A percentile compares a stretch with the other conserved stretches of the same genome.
These are phyloP conservation scores for Withania somnifera DNA, from an alignment of 305 asterid genomes.

Conservation along the genomic window DNA sequence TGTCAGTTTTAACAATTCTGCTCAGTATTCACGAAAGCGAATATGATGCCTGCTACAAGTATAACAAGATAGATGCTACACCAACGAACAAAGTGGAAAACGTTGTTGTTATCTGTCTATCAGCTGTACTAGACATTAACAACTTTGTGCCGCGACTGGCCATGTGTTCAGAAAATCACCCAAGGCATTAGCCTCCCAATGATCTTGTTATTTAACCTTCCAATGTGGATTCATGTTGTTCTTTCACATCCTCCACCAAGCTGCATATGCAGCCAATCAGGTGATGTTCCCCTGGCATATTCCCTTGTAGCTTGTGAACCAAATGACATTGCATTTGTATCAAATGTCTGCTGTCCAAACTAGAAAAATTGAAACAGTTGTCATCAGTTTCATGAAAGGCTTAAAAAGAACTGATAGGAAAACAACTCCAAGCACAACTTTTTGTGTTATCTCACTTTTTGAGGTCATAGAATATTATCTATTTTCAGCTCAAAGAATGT, in stretches of 20 bases:
- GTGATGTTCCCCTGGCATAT: slow-evolving; percentile 45
- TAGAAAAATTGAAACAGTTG: slow-evolving; percentile 14
- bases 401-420: background rate
- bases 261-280: slow-evolving; percentile 93
- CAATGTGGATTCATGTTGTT: slow-evolving; percentile 25
- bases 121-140: background rate
- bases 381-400: background rate
- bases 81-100: background rate
- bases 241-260: slow-evolving; percentile 70
- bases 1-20: background rate
- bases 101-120: background rate
- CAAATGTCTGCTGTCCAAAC: slow-evolving; percentile 53
- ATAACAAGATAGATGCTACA: background rate
- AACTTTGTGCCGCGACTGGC: background rate
- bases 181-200: slow-evolving; percentile 15
- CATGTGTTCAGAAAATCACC: slow-evolving; percentile 14
- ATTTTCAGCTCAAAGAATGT: background rate
- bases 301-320: slow-evolving; percentile 57
- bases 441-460: background rate
- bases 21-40: too few species aligned
- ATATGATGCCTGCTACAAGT: background rate
- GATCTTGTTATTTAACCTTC: slow-evolving; percentile 7
- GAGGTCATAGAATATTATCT: background rate
- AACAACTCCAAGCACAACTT: background rate
- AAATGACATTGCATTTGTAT: slow-evolving; percentile 47